These are phyloP conservation scores for Chenopodium suecicum DNA, from an alignment of 148 eudicot genomes.

Conservation along the genomic window DNA sequence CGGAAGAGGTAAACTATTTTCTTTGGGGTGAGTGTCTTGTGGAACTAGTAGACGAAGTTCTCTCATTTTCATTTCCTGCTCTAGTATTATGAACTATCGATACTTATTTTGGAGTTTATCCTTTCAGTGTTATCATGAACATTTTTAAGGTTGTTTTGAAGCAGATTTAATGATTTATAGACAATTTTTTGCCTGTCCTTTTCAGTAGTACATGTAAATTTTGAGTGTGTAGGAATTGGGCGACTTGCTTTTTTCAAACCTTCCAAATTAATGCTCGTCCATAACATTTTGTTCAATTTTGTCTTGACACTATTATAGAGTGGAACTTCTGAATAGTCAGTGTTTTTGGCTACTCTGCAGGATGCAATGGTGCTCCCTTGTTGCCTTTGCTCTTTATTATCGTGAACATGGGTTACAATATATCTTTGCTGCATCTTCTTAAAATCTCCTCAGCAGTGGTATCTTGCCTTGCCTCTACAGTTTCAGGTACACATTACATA, in stretches of 20 bases:
- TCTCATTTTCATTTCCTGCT: background rate
- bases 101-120: background rate
- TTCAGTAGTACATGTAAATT: too few relatives aligned
- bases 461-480: conserved; percentile 86
- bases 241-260: too few relatives aligned
- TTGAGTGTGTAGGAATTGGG: too few relatives aligned
- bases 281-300: too few relatives aligned
- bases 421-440: conserved; percentile 83
- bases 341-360: conserved; percentile 41
- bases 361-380: conserved; percentile 90
- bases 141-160: background rate
- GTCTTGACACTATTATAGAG: too few relatives aligned
- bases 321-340: background rate
- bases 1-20: too few relatives aligned
- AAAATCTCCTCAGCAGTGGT: conserved; percentile 93
- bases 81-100: background rate
- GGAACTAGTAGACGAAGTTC: background rate
- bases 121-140: too few relatives aligned
- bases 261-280: too few relatives aligned
- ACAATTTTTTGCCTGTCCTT: too few relatives aligned
- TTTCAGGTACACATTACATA: conserved; percentile 62
- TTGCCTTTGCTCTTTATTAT: conserved; percentile 78
- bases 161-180: background rate
- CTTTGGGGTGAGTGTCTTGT: background rate
- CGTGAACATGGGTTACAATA: conserved; percentile 91